Base-by-base conservation (phyloP, 306 rosid species). In the Myrica gale region DNA sequence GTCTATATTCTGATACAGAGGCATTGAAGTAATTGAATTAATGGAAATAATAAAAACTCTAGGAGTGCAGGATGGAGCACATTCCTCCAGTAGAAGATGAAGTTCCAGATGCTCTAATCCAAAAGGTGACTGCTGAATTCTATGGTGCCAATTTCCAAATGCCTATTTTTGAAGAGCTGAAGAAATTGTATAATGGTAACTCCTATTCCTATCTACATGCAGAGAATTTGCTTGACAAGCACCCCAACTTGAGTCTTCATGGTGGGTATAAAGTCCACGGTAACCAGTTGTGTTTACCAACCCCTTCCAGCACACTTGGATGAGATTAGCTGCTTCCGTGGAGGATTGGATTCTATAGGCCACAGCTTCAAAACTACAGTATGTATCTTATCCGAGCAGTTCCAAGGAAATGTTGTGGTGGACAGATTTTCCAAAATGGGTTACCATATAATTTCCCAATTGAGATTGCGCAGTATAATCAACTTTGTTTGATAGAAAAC, bases 301-400 rank as follows among this genome's bases (percentile, higher is more conserved):
- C 5, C 17, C 3, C 5, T 16, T 15, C 16, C 17, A 16, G 32
- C n/a, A 16, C 20, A 52, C 1, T 16, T 52, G 56, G 56, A 12
- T 16, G 6, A 52, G 6, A 52, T 12, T 52, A 1, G 7, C 17
- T 0, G 3, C 23, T 19, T n/a, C 12, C 0, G n/a, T 10, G 10
- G 6, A 21, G 42, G 57, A 69, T 20, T 48, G 95, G 87, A 65
- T 94, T 94, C 9, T 89, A 74, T 46, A 7, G 51, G 51, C 3
- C 51, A 9, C 3, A 12, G 51, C 51, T 46, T 9, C 13, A 46
- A 0, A 46, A 26, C 32, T 26, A 26, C 32, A 26, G 32, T 26
- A 26, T 26, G 32, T 26, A 26, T 26, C 32, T 1, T 26, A 26
- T 26, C 32, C 32, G 32, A 26, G 32, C 13, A 3, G 13, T 7